Evolutionary conservation across 2,329 filamentous ascomycete species (phyloP).

Genomic region (Fusarium sp.): DNA sequence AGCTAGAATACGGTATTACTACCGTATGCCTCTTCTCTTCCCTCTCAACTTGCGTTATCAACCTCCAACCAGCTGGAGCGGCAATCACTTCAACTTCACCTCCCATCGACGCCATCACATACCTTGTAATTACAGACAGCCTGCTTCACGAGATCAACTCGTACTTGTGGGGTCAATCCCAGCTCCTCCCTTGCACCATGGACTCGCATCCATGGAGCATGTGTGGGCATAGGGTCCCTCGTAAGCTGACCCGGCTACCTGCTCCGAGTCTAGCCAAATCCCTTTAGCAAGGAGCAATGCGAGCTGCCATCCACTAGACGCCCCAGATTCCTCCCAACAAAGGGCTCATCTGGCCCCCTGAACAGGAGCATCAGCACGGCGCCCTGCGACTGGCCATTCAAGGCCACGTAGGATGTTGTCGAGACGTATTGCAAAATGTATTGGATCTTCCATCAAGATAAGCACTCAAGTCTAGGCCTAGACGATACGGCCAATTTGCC

Average conservation of each 20-base stretch:
- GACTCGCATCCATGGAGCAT: conserved; percentile 12
- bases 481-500: not conserved
- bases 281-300: conserved; percentile 5
- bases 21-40: not conserved
- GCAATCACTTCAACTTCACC: not conserved
- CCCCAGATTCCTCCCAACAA: conserved; percentile 5
- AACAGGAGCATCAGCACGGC: not conserved
- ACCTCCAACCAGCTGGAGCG: not conserved
- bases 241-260: conserved; percentile 30
- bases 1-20: not conserved
- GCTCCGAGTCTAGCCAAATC: conserved; percentile 22
- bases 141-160: conserved; percentile 12
- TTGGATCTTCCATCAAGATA: not conserved
- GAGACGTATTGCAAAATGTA: not conserved
- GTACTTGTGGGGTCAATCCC: conserved; percentile 27
- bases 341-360: conserved; percentile 20
- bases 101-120: not conserved
- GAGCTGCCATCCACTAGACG: conserved; percentile 15
- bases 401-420: not conserved
- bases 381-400: conserved; percentile 7
- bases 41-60: not conserved
- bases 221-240: conserved; percentile 21
- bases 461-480: conserved; percentile 1
- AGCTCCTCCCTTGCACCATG: conserved; percentile 24
- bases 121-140: not conserved